Evolutionary conservation across 768 basidiomycete species (phyloP).

Genomic region (Trametes cinnabarina): DNA sequence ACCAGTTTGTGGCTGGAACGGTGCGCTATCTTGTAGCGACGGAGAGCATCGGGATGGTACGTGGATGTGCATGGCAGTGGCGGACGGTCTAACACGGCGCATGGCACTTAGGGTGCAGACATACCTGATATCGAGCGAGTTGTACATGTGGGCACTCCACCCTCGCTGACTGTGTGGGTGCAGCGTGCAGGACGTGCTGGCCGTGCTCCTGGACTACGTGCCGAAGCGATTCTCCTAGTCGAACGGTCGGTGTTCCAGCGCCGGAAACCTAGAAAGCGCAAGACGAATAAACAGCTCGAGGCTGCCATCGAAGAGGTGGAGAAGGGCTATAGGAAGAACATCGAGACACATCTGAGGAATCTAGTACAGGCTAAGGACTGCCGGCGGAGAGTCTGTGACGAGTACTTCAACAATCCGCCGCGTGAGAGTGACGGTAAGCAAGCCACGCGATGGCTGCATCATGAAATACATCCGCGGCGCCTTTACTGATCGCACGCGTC

Average conservation of each 20-base stretch:
- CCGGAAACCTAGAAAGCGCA: not conserved
- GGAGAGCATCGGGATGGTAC: not conserved
- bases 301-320: too few species aligned
- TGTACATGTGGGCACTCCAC: conserved; percentile 36
- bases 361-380: conserved; percentile 32
- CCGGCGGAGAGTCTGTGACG: conserved; percentile 29
- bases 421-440: not conserved
- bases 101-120: not conserved
- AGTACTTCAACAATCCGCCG: conserved; percentile 35
- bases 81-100: not conserved
- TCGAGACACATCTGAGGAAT: conserved; percentile 29
- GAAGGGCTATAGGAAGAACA: conserved; percentile 21
- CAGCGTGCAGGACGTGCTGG: conserved; percentile 27
- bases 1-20: not conserved
- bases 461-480: not conserved
- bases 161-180: conserved; percentile 33
- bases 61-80: too few species aligned
- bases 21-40: not conserved
- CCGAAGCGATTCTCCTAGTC: not conserved
- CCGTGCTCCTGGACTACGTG: not conserved
- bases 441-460: too few species aligned
- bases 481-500: not conserved
- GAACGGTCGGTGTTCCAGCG: not conserved
- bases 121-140: conserved; percentile 38
- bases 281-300: too few species aligned